Evolutionary conservation across 139 green algal genomes (phyloP), one percentile per base, ranked within the genome.

Genomic region (Tetraselmis striata): DNA sequence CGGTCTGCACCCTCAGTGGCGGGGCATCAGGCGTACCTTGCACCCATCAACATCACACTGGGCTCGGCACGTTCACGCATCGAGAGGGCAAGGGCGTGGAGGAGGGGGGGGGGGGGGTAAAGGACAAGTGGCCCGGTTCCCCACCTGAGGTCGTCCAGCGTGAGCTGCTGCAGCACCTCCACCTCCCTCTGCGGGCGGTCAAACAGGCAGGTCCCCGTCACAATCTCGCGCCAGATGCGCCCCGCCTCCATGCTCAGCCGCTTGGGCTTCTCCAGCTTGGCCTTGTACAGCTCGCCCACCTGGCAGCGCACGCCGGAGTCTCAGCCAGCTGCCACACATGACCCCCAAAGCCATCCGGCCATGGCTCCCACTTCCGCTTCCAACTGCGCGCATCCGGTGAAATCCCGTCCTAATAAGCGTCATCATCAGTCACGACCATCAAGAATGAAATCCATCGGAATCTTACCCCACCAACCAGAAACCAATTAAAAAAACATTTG

Each of bases 181-280:
- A 92, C 92, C 86, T 97, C 93, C 0, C 78, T 82, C 29, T 90
- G 85, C 77, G 86, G 85, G 0, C 84, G 84, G 74, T 88, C 81
- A 79, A 93, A 92, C 31, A 77, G n/a, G 28, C 88, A 78, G 22
- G 59, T 87, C 77, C 86, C 87, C 1, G 85, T 77, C 1, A 92
- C 83, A 29, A 94, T 90, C 82, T 94, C 90, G 24, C 30, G n/a
- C 91, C 90, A 94, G 67, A 78, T 89, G 29, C 84, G 80, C 31
- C 59, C 31, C 2, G 89, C 87, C 28, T 90, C 67, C 81, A 90
- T 77, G 23, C 85, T 59, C 59, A 97, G 87, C 79, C 84, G 85
- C 85, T 97, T 97, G 29, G 92, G 92, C 83, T 89, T 90, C 88
- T 97, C 92, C 82, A 96, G 91, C 81, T 96, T 95, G 26, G 87